Percentiles rank a stretch among this genome's conserved stretches.
Conservation (phyloP, 2,329 filamentous ascomycete genomes). For the Xylaria arbuscula region DNA sequence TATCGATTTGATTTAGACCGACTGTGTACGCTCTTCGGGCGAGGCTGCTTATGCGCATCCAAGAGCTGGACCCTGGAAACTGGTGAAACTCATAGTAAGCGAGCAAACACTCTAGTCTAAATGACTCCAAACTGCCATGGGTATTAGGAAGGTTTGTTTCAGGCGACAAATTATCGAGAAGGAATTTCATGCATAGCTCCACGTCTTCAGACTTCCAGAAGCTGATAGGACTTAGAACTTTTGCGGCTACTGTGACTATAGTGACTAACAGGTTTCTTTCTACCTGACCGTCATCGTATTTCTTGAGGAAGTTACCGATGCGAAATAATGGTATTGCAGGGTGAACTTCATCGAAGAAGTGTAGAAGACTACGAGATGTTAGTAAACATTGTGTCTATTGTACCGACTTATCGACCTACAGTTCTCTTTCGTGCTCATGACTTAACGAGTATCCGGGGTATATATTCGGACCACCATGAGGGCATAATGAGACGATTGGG, state of each 20-base stretch:
- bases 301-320: conserved; percentile 43
- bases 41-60: conserved; percentile 50
- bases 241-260: conserved; percentile 48
- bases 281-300: conserved; percentile 42
- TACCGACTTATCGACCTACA: conserved; percentile 35
- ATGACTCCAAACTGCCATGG: conserved; percentile 43
- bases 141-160: conserved; percentile 31
- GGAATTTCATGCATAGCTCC: conserved; percentile 41
- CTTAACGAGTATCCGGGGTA: conserved; percentile 42
- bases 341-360: conserved; percentile 49
- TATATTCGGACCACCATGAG: conserved; percentile 7
- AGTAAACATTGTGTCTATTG: background rate
- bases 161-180: conserved; percentile 38
- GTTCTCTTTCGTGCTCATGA: conserved; percentile 38
- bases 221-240: conserved; percentile 42
- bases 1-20: conserved; percentile 52
- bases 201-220: conserved; percentile 43
- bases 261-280: conserved; percentile 43
- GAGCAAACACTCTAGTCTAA: conserved; percentile 50
- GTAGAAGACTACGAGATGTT: conserved; percentile 35
- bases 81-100: conserved; percentile 54
- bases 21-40: conserved; percentile 51
- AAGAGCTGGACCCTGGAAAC: conserved; percentile 49
- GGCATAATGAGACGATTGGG: background rate
- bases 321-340: conserved; percentile 49